phyloP scores from a whole-genome alignment of 495 filamentous ascomycete genomes.

The Penicillium malachiteum region DNA sequence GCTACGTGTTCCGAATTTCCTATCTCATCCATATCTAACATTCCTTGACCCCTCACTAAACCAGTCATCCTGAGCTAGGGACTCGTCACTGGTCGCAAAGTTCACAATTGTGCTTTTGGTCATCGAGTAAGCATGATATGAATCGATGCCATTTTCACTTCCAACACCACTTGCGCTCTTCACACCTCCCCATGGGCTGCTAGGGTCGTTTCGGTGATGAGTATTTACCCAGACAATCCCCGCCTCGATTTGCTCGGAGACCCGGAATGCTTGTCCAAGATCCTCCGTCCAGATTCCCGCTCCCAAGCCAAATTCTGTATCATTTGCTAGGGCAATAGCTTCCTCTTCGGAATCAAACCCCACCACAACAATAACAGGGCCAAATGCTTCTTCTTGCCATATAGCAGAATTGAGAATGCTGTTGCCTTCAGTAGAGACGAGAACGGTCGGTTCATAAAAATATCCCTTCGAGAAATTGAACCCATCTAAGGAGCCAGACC shows the following conservation, averaged over 20 bases:
- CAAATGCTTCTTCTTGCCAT: constrained; percentile 49
- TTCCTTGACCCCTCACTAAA: constrained; percentile 11
- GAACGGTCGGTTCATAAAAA: constrained; percentile 58
- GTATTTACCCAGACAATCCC: constrained; percentile 57
- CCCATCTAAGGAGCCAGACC: constrained; percentile 19
- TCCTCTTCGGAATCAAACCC: constrained; percentile 42
- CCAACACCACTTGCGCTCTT: constrained; percentile 25
- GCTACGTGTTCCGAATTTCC: background rate
- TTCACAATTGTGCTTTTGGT: constrained; percentile 27
- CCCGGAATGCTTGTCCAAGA: constrained; percentile 48
- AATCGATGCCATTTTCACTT: constrained; percentile 29
- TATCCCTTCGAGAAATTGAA: constrained; percentile 45
- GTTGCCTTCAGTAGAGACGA: constrained; percentile 21
- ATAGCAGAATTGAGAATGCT: constrained; percentile 21
- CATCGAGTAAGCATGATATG: constrained; percentile 24
- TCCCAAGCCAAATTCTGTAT: constrained; percentile 42
- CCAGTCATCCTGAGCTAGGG: constrained; percentile 23
- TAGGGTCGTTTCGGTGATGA: constrained; percentile 29
- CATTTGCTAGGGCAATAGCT: constrained; percentile 40
- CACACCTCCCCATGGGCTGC: constrained; percentile 27
- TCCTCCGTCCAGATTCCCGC: constrained; percentile 51
- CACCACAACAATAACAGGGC: constrained; percentile 45
- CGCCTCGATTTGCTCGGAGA: constrained; percentile 47
- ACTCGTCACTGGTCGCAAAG: constrained; percentile 19
- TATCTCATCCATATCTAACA: constrained; percentile 21